Evolutionary conservation across 225 moss, liverwort and hornwort genomes (phyloP), one percentile per base, ranked within the genome.

Genomic region (Straminergon stramineum): DNA sequence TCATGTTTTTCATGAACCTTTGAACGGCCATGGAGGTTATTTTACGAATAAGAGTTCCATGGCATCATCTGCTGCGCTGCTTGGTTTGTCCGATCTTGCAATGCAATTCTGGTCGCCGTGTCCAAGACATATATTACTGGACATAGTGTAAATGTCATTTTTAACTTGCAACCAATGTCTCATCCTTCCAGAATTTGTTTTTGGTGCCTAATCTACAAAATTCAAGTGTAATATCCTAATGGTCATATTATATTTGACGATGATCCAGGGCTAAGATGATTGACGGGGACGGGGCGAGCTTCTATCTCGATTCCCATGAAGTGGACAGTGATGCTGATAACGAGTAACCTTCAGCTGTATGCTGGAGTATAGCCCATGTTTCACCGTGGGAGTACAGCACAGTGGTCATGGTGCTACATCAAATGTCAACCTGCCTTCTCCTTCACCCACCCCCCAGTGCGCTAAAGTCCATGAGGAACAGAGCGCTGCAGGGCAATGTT

Each of bases 291-390:
- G 95, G 92, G 51, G 92, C 87, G 53, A 94, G 90, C 84, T 94
- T 92, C 88, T 94, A 94, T 66, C 79, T 95, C 91, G 94, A 95
- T 52, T 83, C 94, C 45, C 94, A 92, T n/a, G 93, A 94, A 85
- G 95, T 92, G 27, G 93, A 93, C 79, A 94, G 95, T 66, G 94
- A 95, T 85, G 93, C 89, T 67, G 95, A 95, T 75, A 92, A 95
- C 27, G 95, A 93, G 84, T 95, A 83, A 87, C 31, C 57, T 79
- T n/a, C 60, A 10, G 71, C 66, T 85, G 67, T 56, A 83, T 80
- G 27, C 56, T 20, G 48, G 75, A 75, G 31, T 11, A 12, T 51
- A 51, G 51, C 75, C 48, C 48, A 75, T 48, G 18, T 48, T 75
- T 48, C 18, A 30, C 27, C 22, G 53, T 90, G 83, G 86, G 83